Evolutionary conservation across 768 basidiomycete genomes (phyloP).

Genomic region (Leccinum sublutescens): DNA sequence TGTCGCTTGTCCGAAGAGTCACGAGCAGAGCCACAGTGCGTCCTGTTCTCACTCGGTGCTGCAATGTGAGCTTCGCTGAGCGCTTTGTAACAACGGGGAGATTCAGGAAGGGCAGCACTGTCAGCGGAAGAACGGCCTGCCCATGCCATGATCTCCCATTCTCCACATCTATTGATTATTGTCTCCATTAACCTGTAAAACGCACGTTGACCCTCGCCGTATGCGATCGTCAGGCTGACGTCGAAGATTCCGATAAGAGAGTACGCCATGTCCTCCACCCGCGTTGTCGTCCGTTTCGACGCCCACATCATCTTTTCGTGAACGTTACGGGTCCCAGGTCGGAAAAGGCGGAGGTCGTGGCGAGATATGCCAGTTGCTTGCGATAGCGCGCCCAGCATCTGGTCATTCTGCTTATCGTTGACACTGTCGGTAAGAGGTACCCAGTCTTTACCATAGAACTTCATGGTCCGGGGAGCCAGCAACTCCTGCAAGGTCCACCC

Average conservation of each 20-base stretch:
- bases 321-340: slow-evolving; percentile 24
- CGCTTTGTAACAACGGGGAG: slow-evolving; percentile 29
- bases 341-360: slow-evolving; percentile 24
- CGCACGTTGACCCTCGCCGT: slow-evolving; percentile 34
- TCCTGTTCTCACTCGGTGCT: neutral
- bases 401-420: slow-evolving; percentile 29
- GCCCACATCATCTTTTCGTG: slow-evolving; percentile 35
- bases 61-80: slow-evolving; percentile 7
- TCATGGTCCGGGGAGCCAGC: slow-evolving; percentile 30
- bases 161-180: slow-evolving; percentile 26
- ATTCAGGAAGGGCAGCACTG: slow-evolving; percentile 31
- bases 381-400: slow-evolving; percentile 25
- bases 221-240: slow-evolving; percentile 33
- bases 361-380: slow-evolving; percentile 28
- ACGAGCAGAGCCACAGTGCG: neutral
- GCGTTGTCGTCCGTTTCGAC: slow-evolving; percentile 33
- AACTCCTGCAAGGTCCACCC: slow-evolving; percentile 33
- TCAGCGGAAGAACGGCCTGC: slow-evolving; percentile 26
- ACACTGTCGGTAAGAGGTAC: slow-evolving; percentile 20
- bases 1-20: neutral
- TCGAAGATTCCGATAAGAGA: slow-evolving; percentile 35
- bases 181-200: slow-evolving; percentile 32
- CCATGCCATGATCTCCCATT: slow-evolving; percentile 36
- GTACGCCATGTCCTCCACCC: slow-evolving; percentile 34
- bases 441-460: slow-evolving; percentile 32